Evolutionary conservation across 73 alveolate species (phyloP).

Genomic region (Stentor coeruleus): DNA sequence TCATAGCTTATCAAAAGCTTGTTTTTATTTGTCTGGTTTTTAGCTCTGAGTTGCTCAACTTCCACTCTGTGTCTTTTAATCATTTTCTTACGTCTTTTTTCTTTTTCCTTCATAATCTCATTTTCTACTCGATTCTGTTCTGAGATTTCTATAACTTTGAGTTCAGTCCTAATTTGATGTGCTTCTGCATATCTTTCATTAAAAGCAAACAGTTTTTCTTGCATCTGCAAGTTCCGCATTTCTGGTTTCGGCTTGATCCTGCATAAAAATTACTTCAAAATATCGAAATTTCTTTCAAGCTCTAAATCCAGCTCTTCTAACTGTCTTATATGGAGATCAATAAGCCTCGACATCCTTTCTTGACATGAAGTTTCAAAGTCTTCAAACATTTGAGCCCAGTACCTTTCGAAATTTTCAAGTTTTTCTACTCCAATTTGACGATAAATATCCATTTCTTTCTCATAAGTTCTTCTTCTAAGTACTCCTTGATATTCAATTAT

Average conservation of each 20-base stretch:
- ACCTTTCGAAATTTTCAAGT: constrained; percentile 66
- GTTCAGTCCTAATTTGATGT: constrained; percentile 79
- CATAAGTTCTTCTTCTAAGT: constrained; percentile 42
- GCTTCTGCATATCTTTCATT: constrained; percentile 94
- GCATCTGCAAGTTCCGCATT: constrained; percentile 67
- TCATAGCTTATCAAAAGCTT: constrained; percentile 72
- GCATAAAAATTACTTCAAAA: constrained; percentile 35
- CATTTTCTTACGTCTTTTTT: constrained; percentile 65
- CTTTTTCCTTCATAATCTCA: constrained; percentile 63
- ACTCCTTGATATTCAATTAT: constrained; percentile 21
- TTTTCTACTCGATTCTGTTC: constrained; percentile 83
- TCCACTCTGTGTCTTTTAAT: constrained; percentile 53
- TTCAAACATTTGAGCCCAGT: constrained; percentile 72
- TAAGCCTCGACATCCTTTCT: constrained; percentile 63
- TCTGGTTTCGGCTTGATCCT: constrained; percentile 69
- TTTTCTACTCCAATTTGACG: constrained; percentile 81
- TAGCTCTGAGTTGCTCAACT: constrained; percentile 53
- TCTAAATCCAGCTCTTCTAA: constrained; percentile 62
- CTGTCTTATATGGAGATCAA: constrained; percentile 57
- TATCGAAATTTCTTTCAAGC: constrained; percentile 66
- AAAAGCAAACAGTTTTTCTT: constrained; percentile 83
- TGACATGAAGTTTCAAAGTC: constrained; percentile 60
- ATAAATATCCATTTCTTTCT: constrained; percentile 72
- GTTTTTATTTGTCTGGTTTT: constrained; percentile 67
- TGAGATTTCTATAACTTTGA: constrained; percentile 60